Conservation (phyloP, 805 yeast genomes). For the Nakazawaea wickerhamii region DNA sequence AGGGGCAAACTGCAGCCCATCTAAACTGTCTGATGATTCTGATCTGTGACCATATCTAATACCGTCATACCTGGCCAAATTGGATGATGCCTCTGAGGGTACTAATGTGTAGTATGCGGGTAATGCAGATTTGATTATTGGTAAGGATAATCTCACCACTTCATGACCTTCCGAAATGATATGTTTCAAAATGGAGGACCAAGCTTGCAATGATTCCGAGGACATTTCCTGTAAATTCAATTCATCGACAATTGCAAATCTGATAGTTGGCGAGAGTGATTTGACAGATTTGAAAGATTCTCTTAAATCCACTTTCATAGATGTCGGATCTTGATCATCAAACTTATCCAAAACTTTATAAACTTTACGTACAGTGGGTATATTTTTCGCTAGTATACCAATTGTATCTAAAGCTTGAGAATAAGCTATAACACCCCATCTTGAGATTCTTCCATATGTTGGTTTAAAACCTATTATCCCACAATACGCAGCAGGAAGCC, state of each 20-base stretch:
- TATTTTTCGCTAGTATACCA: constrained; percentile 62
- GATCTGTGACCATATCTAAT: constrained; percentile 70
- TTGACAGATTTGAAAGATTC: not conserved
- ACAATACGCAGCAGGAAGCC: constrained; percentile 87
- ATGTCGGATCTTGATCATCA: constrained; percentile 81
- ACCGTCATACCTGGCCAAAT: constrained; percentile 87
- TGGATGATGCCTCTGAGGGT: constrained; percentile 92
- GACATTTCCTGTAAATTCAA: constrained; percentile 53
- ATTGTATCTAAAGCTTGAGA: constrained; percentile 95
- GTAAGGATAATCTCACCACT: constrained; percentile 62
- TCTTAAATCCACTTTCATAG: constrained; percentile 36
- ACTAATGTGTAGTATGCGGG: constrained; percentile 85
- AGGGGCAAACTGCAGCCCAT: constrained; percentile 40
- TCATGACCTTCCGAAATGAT: constrained; percentile 47
- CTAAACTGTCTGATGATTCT: constrained; percentile 25
- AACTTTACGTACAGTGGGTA: constrained; percentile 40
- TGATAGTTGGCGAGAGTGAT: constrained; percentile 10
- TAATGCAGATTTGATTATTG: constrained; percentile 58
- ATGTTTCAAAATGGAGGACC: constrained; percentile 39
- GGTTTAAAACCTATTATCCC: constrained; percentile 89
- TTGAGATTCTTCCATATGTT: constrained; percentile 82
- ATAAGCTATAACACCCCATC: constrained; percentile 90
- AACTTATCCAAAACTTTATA: constrained; percentile 50
- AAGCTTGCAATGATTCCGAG: constrained; percentile 36
- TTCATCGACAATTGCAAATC: constrained; percentile 72